Evolutionary conservation across 2,329 filamentous ascomycete genomes (phyloP).

Genomic region (Neofusicoccum umdonicola): DNA sequence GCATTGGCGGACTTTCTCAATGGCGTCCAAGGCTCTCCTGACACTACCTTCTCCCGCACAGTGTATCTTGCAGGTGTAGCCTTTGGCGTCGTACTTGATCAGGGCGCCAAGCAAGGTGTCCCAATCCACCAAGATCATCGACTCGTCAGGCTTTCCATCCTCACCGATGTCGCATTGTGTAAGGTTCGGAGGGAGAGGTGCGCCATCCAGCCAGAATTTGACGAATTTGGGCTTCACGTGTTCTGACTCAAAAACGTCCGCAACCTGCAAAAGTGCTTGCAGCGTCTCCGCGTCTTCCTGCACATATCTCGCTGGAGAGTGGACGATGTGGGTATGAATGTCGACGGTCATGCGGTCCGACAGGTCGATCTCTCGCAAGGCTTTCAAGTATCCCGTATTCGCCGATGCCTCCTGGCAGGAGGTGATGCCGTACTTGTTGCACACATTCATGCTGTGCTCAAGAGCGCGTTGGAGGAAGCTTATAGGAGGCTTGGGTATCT

Average conservation of each 20-base stretch:
- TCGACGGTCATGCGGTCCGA: too few relatives aligned
- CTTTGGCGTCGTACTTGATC: constrained; percentile 29
- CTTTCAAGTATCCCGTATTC: too few relatives aligned
- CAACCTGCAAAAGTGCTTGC: constrained; percentile 24
- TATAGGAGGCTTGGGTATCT: neutral
- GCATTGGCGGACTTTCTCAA: constrained; percentile 26
- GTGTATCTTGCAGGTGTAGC: constrained; percentile 36
- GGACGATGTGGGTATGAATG: too few relatives aligned
- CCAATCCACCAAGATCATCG: constrained; percentile 22
- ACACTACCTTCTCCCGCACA: constrained; percentile 32
- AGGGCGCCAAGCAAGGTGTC: constrained; percentile 26
- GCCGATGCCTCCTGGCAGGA: too few relatives aligned
- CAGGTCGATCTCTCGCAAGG: too few relatives aligned
- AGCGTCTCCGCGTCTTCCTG: neutral
- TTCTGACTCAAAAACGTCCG: constrained; percentile 25
- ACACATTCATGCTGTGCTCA: too few relatives aligned
- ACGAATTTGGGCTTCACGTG: constrained; percentile 34
- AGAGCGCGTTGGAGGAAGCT: too few relatives aligned
- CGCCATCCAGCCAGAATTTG: constrained; percentile 37
- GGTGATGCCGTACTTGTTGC: too few relatives aligned
- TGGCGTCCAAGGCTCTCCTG: constrained; percentile 30
- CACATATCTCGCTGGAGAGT: too few relatives aligned
- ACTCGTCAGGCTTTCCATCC: constrained; percentile 26
- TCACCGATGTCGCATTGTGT: constrained; percentile 29
- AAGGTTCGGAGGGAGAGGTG: constrained; percentile 30